Conservation (phyloP, 495 filamentous ascomycete species). For the Diplogelasinospora grovesii region DNA sequence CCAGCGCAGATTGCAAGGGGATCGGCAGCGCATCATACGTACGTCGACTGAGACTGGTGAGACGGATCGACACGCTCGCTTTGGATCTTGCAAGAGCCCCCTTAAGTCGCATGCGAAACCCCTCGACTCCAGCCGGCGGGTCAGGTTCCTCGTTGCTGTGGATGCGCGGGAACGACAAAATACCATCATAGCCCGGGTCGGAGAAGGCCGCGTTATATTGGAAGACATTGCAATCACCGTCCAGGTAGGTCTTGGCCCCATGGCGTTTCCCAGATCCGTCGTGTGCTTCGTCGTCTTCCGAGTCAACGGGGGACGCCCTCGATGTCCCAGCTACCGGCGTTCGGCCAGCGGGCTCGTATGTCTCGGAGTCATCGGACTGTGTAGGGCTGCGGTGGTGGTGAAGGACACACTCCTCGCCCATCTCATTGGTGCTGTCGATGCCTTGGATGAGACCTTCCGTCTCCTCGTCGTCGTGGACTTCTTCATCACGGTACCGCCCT, state of each 20-base stretch:
- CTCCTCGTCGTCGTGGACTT: constrained; percentile 27
- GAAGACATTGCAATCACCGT: constrained; percentile 9
- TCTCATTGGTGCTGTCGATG: constrained; percentile 26
- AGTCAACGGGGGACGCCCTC: constrained; percentile 33
- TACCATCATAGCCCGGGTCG: constrained; percentile 28
- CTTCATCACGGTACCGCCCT: constrained; percentile 63
- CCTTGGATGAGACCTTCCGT: constrained; percentile 20
- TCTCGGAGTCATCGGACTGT: constrained; percentile 32
- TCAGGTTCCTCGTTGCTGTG: constrained; percentile 26
- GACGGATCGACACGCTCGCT: constrained; percentile 29
- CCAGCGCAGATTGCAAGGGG: constrained; percentile 49
- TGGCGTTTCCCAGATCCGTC: constrained; percentile 18
- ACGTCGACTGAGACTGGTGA: constrained; percentile 23
- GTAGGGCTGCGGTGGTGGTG: constrained; percentile 15
- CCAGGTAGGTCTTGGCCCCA: constrained; percentile 6
- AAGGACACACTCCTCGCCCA: constrained; percentile 6
- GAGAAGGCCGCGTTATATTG: too few relatives aligned
- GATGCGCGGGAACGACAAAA: constrained; percentile 41
- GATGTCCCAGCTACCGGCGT: constrained; percentile 39
- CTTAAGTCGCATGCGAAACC: constrained; percentile 21
- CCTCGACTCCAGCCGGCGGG: constrained; percentile 25
- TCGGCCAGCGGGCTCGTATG: constrained; percentile 39
- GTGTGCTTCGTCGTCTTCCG: constrained; percentile 32
- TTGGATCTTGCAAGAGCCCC: constrained; percentile 10
- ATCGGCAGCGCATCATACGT: constrained; percentile 45